Percentiles rank a stretch among this genome's conserved stretches.
These are phyloP conservation scores for Waltergamsia citrina DNA, from an alignment of 2,329 filamentous ascomycete genomes.

Conservation along the genomic window DNA sequence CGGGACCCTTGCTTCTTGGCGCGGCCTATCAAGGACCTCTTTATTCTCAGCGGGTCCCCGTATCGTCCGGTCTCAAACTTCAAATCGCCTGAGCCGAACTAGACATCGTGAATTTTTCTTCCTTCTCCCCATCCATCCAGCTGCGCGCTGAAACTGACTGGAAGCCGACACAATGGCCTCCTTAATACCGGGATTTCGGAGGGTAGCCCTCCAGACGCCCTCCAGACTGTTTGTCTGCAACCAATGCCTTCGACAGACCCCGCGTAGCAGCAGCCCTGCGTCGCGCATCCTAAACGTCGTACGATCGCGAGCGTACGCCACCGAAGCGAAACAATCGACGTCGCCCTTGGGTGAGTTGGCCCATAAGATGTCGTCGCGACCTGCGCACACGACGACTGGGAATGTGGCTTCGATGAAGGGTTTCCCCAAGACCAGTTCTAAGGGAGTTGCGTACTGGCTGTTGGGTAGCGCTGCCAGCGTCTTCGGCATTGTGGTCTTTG, in stretches of 20 bases:
- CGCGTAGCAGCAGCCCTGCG: constrained; percentile 10
- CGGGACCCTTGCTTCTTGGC: not conserved
- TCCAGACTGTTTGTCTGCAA: constrained; percentile 34
- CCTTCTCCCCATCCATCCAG: not conserved
- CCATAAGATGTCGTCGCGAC: constrained; percentile 10
- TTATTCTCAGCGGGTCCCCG: not conserved
- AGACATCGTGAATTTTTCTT: not conserved
- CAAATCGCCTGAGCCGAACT: too few relatives aligned
- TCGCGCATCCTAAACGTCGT: constrained; percentile 29
- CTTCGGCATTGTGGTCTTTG: constrained; percentile 94
- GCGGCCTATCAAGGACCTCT: constrained; percentile 1
- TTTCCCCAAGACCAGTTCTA: constrained; percentile 58
- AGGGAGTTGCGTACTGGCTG: constrained; percentile 83
- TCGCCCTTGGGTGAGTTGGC: constrained; percentile 17
- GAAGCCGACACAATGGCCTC: constrained; percentile 29
- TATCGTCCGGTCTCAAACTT: not conserved
- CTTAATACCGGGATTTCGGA: constrained; percentile 30
- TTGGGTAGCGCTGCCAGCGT: constrained; percentile 85
- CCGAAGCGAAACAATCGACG: constrained; percentile 15
- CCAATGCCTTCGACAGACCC: constrained; percentile 32
- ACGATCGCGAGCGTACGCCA: constrained; percentile 28
- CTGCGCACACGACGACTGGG: not conserved
- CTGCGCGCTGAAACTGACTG: too few relatives aligned
- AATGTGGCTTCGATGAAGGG: constrained; percentile 2
- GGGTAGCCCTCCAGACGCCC: constrained; percentile 27